These are phyloP conservation scores for Aspergillus brasiliensis DNA, from an alignment of 2,329 filamentous ascomycete genomes.

Conservation along the genomic window DNA sequence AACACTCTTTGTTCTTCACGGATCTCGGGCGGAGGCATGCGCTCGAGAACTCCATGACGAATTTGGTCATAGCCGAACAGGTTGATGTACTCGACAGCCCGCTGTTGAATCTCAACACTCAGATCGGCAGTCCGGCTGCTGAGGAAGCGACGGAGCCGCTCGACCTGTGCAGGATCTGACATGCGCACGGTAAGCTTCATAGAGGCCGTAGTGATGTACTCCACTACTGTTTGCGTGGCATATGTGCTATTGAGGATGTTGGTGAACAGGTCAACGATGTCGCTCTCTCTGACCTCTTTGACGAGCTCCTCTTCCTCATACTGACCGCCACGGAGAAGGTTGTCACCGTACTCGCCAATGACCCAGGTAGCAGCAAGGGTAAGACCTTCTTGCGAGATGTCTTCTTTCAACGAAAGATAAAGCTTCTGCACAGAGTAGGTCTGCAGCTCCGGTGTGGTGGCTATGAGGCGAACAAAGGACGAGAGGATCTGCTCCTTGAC, in stretches of 20 bases:
- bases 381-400: slow-evolving; percentile 95
- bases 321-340: slow-evolving; percentile 81
- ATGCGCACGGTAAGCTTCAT: slow-evolving; percentile 94
- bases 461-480: slow-evolving; percentile 92
- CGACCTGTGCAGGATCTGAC: slow-evolving; percentile 79
- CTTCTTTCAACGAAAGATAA: slow-evolving; percentile 86
- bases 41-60: slow-evolving; percentile 85
- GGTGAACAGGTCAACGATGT: slow-evolving; percentile 89
- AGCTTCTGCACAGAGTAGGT: slow-evolving; percentile 96
- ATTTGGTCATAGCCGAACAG: slow-evolving; percentile 90
- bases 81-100: slow-evolving; percentile 92
- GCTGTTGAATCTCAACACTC: slow-evolving; percentile 93
- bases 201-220: slow-evolving; percentile 92
- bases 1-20: slow-evolving; percentile 91
- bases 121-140: slow-evolving; percentile 79
- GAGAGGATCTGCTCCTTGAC: slow-evolving; percentile 98
- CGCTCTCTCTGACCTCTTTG: slow-evolving; percentile 77
- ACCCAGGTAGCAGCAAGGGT: slow-evolving; percentile 95
- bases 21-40: slow-evolving; percentile 97
- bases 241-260: slow-evolving; percentile 94
- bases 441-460: slow-evolving; percentile 90
- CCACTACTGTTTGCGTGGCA: slow-evolving; percentile 83
- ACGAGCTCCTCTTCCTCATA: slow-evolving; percentile 94
- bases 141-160: slow-evolving; percentile 78
- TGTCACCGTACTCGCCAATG: slow-evolving; percentile 94